Base-by-base conservation (phyloP, 2,329 filamentous ascomycete genomes). In the Escovopsis sp. region DNA sequence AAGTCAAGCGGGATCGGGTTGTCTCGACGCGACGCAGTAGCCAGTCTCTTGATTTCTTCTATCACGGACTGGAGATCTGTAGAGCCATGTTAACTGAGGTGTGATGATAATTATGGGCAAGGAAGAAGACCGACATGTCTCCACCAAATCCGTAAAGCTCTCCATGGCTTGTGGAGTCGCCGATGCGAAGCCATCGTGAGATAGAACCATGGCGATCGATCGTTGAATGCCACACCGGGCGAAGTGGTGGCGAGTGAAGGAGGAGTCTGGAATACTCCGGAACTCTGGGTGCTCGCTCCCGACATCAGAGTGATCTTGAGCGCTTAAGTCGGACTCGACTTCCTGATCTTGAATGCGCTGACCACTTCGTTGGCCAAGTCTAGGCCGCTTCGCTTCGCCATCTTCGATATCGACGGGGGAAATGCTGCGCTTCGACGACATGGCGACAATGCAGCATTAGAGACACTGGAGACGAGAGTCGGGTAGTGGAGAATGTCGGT, bases 1-100 rank as follows among this genome's bases (percentile, higher is more conserved):
- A 76, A 79, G 52, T 81, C 76, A 31, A 60, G 56, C 1, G 76
- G 74, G 3, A 69, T 68, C 0, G 74, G 68, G 40, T 69, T 60
- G 13, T 66, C 64, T 43, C 76, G 67, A 30, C 73, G 68, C 16
- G 71, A 62, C 1, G 66, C 60, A 12, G 69, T 57, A 15, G 72
- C 63, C 14, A 67, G 55, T 20, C 57, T 58, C 47, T 68, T 69
- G 38, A 72, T 55, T 40, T 72, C 65, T 12, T 65, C 54, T n/a
- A 68, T 59, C 14, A 77, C 61, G 6, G 63, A 65, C 3, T 60
- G 54, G 13, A 76, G 51, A 47, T 76, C 73, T 77, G 47, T 11
- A 39, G 7, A 13, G 15, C 33, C 9, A 15, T 43, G 47, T 55
- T 47, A 58, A 52, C 32, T 8, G 7, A 7, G 6, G 25, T 12